phyloP scores from a whole-genome alignment of 176 grass and related monocot genomes.

The Alopecurus myosuroides region DNA sequence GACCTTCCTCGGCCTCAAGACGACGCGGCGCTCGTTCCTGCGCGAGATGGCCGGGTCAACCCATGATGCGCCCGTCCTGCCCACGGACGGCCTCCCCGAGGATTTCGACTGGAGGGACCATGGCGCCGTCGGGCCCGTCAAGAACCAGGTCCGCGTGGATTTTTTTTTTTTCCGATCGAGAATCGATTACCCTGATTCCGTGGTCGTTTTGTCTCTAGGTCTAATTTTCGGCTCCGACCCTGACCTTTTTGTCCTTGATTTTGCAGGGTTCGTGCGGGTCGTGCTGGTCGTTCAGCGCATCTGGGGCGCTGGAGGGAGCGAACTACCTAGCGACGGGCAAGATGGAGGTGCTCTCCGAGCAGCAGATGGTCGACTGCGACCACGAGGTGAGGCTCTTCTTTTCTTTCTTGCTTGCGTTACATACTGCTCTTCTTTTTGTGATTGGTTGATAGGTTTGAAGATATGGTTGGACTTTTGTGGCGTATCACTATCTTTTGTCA shows the following conservation, averaged over 20 bases:
- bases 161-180: background rate
- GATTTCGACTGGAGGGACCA: conserved; percentile 91
- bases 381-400: conserved; percentile 48
- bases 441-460: conserved; percentile 6
- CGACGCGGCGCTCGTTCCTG: conserved; percentile 26
- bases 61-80: conserved; percentile 66
- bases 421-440: background rate
- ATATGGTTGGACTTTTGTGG: conserved; percentile 22
- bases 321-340: conserved; percentile 79
- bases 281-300: conserved; percentile 89
- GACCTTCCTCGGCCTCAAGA: conserved; percentile 62
- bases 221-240: background rate
- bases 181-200: background rate
- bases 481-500: conserved; percentile 11
- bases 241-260: background rate
- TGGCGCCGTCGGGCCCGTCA: conserved; percentile 71
- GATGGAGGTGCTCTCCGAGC: conserved; percentile 72
- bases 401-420: background rate
- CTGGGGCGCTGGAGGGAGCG: conserved; percentile 78
- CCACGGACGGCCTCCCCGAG: conserved; percentile 65
- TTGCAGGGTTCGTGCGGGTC: conserved; percentile 85
- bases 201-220: background rate
- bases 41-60: conserved; percentile 30
- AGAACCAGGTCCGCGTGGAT: conserved; percentile 67
- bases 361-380: conserved; percentile 85